Evolutionary conservation across 1,284 basidiomycete genomes (phyloP).

Genomic region (Apiotrichum akiyoshidainum): DNA sequence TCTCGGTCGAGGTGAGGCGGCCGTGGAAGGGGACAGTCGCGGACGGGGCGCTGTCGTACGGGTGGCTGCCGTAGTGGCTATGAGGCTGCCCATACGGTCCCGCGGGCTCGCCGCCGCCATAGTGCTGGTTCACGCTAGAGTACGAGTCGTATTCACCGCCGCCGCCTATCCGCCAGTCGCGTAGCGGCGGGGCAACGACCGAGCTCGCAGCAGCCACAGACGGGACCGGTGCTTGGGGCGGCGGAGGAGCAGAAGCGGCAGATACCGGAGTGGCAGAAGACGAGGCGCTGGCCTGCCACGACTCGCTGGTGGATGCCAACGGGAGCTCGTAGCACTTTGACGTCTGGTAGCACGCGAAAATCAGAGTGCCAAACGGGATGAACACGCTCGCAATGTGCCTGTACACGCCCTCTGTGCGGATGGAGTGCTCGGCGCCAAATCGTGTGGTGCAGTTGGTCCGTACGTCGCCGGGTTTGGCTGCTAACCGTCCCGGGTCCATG

Average conservation of each 20-base stretch:
- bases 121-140: too few species aligned
- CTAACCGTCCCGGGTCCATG: conserved; percentile 57
- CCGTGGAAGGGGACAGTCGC: conserved; percentile 8
- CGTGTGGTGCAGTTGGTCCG: conserved; percentile 91
- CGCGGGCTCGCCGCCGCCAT: too few species aligned
- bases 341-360: conserved; percentile 53
- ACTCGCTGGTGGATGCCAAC: not conserved
- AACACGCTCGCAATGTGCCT: conserved; percentile 79
- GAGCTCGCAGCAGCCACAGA: not conserved
- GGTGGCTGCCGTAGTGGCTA: not conserved
- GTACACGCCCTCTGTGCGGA: conserved; percentile 58
- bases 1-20: not conserved
- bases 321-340: conserved; percentile 58
- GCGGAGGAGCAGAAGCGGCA: not conserved
- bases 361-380: conserved; percentile 79
- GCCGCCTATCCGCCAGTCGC: not conserved
- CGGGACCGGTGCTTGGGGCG: not conserved
- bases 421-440: conserved; percentile 76
- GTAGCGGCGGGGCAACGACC: not conserved
- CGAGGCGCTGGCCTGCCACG: not conserved
- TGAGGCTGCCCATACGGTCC: too few species aligned
- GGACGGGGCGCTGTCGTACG: not conserved
- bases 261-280: not conserved
- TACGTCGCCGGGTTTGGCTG: conserved; percentile 57
- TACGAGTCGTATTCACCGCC: not conserved